Base-by-base conservation (phyloP, 805 yeast genomes). In the Kluyveromyces dobzhanskii region DNA sequence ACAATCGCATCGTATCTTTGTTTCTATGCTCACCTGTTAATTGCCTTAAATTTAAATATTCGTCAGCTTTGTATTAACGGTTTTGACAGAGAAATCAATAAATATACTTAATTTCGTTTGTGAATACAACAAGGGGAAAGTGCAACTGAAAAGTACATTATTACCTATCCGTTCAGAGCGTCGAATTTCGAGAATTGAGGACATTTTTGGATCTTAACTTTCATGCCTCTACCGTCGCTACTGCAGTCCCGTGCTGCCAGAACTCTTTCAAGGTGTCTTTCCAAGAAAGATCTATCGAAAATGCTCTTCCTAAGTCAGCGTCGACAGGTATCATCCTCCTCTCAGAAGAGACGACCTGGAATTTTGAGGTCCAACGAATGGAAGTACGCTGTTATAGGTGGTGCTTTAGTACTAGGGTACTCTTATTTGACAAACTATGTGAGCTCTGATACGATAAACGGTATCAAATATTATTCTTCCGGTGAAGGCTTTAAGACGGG, bases 391-490 rank as follows among this genome's bases (percentile, higher is more conserved):
- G 32, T 35, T 6, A 4, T 35, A 6, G 38, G 38, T n/a, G 38
- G 38, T 11, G 33, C 42, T 3, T 19, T 35, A 19, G 17, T 42
- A 25, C 31, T 38, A 35, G 34, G 37, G 12, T 42, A 42, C 29
- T 31, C 41, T 10, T 27, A 30, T 16, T 42, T 40, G 37, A 39
- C 24, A 12, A 30, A 30, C 17, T 14, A 16, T 13, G 46, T 55
- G 17, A 43, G 53, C 9, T 43, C 53, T n/a, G 61, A 56, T 29
- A 42, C 56, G 5, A 46, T 54, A 8, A 51, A 50, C 23, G 54
- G 57, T n/a, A 37, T 56, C 12, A 48, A 46, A 29, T 53, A 53
- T 27, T 54, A 43, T 38, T 30, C 32, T 13, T 24, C 37, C 11
- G 30, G 30, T 5, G 30, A 12, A 5, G 30, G 30, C 7, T 27